Percentiles rank a stretch among this genome's conserved stretches.
Evolutionary conservation across 2,329 filamentous ascomycete species (phyloP).

Genomic region (Aspergillus japonicus): DNA sequence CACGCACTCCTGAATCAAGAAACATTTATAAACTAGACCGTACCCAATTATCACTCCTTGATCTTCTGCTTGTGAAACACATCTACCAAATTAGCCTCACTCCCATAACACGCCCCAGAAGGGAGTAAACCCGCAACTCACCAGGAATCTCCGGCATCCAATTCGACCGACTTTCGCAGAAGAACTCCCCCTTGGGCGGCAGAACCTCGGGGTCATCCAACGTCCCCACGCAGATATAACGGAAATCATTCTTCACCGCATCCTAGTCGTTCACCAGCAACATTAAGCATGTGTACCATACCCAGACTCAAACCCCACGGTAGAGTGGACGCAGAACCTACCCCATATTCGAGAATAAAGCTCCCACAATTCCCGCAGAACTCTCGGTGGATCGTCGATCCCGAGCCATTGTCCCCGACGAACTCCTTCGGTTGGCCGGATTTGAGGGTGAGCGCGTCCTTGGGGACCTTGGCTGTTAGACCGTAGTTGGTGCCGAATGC

Average conservation of each 20-base stretch:
- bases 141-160: slow-evolving; percentile 55
- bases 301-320: not conserved
- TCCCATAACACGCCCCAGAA: not conserved
- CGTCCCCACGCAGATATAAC: slow-evolving; percentile 51
- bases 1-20: not conserved
- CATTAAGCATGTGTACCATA: not conserved
- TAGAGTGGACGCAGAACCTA: slow-evolving; percentile 25
- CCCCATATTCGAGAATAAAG: slow-evolving; percentile 54
- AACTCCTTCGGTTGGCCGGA: slow-evolving; percentile 45
- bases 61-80: slow-evolving; percentile 50
- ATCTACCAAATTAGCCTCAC: slow-evolving; percentile 27
- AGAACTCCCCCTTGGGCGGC: slow-evolving; percentile 57
- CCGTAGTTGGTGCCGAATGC: slow-evolving; percentile 54
- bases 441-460: slow-evolving; percentile 44
- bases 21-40: not conserved
- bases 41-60: slow-evolving; percentile 35
- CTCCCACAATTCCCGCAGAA: slow-evolving; percentile 56
- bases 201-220: slow-evolving; percentile 51
- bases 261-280: slow-evolving; percentile 20
- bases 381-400: slow-evolving; percentile 48
- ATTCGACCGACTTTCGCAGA: slow-evolving; percentile 47
- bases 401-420: slow-evolving; percentile 52
- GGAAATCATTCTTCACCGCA: slow-evolving; percentile 34
- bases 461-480: slow-evolving; percentile 52
- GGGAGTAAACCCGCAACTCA: slow-evolving; percentile 26